Evolutionary conservation across 2,329 filamentous ascomycete species (phyloP).

Genomic region (Neonectria sp.): DNA sequence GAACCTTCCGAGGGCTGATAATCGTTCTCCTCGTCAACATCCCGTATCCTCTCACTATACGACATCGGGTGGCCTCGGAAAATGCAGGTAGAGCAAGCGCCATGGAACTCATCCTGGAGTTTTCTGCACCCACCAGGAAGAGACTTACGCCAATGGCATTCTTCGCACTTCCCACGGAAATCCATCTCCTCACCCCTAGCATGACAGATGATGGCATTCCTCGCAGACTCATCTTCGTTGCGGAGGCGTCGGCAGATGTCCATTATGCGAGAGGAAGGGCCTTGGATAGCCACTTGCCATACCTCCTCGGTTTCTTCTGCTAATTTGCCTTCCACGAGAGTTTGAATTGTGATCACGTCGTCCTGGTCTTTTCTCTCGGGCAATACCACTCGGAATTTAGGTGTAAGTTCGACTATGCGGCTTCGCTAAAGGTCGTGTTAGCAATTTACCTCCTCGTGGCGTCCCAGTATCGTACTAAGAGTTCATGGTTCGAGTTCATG

Average conservation of each 20-base stretch:
- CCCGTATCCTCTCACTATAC: not conserved
- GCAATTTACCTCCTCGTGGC: not conserved
- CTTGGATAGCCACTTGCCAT: conserved; percentile 5
- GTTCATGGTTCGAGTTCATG: not conserved
- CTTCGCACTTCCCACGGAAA: not conserved
- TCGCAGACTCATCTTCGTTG: conserved; percentile 4
- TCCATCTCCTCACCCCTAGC: conserved; percentile 3
- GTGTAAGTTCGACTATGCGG: not conserved
- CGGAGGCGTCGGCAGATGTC: not conserved
- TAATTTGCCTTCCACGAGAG: not conserved
- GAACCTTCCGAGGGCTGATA: conserved; percentile 3
- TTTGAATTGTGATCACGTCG: not conserved
- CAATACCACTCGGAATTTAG: conserved; percentile 4
- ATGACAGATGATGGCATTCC: conserved; percentile 7
- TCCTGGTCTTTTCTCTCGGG: not conserved
- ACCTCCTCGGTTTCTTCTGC: no score
- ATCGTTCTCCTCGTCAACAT: not conserved
- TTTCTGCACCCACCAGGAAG: conserved; percentile 3
- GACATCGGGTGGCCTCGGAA: conserved; percentile 2
- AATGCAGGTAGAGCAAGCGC: conserved; percentile 2
- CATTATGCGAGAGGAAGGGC: conserved; percentile 2
- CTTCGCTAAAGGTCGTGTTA: not conserved
- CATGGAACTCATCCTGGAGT: not conserved
- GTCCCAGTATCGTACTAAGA: conserved; percentile 7
- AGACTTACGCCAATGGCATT: not conserved